Conservation (phyloP, 371 early-diverging fungal species). For the Lichtheimia hyalospora region DNA sequence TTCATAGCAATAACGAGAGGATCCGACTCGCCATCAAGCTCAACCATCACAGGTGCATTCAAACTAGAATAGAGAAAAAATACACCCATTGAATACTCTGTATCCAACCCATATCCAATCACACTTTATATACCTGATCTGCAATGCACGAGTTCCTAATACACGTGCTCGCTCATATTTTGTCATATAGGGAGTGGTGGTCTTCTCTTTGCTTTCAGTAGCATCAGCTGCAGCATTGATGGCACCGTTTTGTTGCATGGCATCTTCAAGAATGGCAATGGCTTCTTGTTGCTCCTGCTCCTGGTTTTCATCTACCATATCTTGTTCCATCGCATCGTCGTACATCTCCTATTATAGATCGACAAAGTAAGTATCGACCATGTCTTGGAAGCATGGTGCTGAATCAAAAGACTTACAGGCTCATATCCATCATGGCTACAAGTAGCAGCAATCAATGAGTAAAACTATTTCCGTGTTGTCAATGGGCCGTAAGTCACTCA, state of each 20-base stretch:
- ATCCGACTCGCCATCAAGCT: constrained; percentile 96
- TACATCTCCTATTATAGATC: background rate
- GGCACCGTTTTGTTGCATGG: constrained; percentile 14
- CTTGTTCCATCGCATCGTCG: constrained; percentile 4
- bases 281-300: constrained; percentile 12
- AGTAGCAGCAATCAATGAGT: background rate
- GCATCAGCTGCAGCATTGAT: constrained; percentile 11
- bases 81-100: background rate
- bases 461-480: background rate
- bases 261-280: constrained; percentile 35
- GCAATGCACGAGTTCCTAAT: constrained; percentile 90
- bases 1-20: constrained; percentile 98
- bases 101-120: background rate
- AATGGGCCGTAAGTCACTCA: background rate
- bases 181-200: constrained; percentile 99
- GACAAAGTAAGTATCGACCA: background rate
- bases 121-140: constrained; percentile 62
- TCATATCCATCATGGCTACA: constrained; percentile 2
- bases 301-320: constrained; percentile 1
- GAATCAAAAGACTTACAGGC: constrained; percentile 1
- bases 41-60: constrained; percentile 99
- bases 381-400: background rate
- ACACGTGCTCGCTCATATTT: constrained; percentile 99
- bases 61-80: constrained; percentile 68
- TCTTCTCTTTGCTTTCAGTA: constrained; percentile 51